Evolutionary conservation across 2,329 filamentous ascomycete genomes (phyloP).

Genomic region (Penicillium sp.): DNA sequence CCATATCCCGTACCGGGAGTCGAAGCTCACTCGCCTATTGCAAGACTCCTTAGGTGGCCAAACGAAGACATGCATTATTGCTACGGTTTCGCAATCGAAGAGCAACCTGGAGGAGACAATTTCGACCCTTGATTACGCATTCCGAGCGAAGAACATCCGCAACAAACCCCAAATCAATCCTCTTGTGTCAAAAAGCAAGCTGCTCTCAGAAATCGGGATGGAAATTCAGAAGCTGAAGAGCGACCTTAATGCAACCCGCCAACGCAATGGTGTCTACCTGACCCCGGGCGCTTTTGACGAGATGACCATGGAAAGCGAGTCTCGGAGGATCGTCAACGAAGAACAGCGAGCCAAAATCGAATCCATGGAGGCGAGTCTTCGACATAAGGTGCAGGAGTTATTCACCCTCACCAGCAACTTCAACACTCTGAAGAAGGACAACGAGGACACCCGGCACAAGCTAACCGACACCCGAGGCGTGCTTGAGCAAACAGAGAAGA

Average conservation of each 20-base stretch:
- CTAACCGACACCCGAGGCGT: slow-evolving; percentile 76
- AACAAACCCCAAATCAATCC: slow-evolving; percentile 97
- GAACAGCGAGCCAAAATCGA: slow-evolving; percentile 91
- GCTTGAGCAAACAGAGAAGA: slow-evolving; percentile 80
- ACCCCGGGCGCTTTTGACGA: slow-evolving; percentile 85
- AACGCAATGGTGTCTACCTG: slow-evolving; percentile 92
- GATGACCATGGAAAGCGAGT: slow-evolving; percentile 87
- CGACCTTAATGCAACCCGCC: slow-evolving; percentile 84
- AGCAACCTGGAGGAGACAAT: slow-evolving; percentile 97
- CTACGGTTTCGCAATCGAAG: slow-evolving; percentile 88
- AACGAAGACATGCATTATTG: slow-evolving; percentile 98
- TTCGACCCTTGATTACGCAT: slow-evolving; percentile 95
- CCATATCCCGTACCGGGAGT: slow-evolving; percentile 90
- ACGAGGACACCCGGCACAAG: slow-evolving; percentile 66
- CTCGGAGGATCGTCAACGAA: slow-evolving; percentile 80
- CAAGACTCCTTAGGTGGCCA: slow-evolving; percentile 94
- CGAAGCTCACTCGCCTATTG: slow-evolving; percentile 86
- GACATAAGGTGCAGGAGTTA: slow-evolving; percentile 90
- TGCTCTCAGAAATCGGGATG: slow-evolving; percentile 80
- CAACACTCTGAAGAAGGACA: slow-evolving; percentile 81
- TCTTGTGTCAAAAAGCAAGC: slow-evolving; percentile 83
- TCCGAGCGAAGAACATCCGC: slow-evolving; percentile 94
- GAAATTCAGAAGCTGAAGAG: slow-evolving; percentile 95
- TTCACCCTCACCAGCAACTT: slow-evolving; percentile 82
- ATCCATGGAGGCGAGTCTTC: slow-evolving; percentile 80